phyloP scores from a whole-genome alignment of 1,284 basidiomycete genomes.

The Lentinula novae-zelandiae region DNA sequence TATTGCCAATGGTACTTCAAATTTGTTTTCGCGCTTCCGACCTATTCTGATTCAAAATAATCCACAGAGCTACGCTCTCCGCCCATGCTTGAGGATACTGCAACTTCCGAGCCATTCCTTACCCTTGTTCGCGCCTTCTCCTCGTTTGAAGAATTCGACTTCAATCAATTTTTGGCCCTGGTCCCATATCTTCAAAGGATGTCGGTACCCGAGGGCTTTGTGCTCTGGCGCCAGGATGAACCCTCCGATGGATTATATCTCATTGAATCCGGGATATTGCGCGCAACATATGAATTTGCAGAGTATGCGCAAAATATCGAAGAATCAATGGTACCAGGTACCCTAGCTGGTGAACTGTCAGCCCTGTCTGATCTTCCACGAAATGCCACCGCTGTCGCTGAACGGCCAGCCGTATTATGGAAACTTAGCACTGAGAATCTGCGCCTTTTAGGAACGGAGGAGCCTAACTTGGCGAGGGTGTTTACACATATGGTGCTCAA shows the following conservation, averaged over 20 bases:
- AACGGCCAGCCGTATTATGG: constrained; percentile 79
- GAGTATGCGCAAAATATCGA: constrained; percentile 65
- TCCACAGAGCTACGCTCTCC: constrained; percentile 10
- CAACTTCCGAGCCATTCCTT: constrained; percentile 48
- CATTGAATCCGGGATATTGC: constrained; percentile 79
- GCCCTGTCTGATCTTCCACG: constrained; percentile 72
- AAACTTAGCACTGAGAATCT: constrained; percentile 61
- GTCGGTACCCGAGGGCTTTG: constrained; percentile 51
- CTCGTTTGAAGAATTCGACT: constrained; percentile 53
- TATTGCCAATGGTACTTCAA: constrained; percentile 50
- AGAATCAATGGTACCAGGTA: constrained; percentile 91
- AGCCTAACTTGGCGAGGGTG: constrained; percentile 59
- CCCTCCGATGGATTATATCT: constrained; percentile 81
- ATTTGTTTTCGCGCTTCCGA: not conserved
- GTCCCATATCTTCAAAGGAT: constrained; percentile 71
- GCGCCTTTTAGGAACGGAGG: constrained; percentile 57
- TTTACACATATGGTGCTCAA: constrained; percentile 79
- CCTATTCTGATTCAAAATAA: no score
- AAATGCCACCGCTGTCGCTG: constrained; percentile 85
- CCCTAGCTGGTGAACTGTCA: constrained; percentile 85
- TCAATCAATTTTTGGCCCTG: constrained; percentile 52
- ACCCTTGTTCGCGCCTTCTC: constrained; percentile 78
- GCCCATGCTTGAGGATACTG: constrained; percentile 16
- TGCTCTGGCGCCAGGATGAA: constrained; percentile 79
- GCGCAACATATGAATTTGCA: constrained; percentile 77